A percentile compares a stretch with the other conserved stretches of the same genome.
These are phyloP conservation scores for Dovyalis caffra DNA, from an alignment of 345 rosid species.

Conservation along the genomic window DNA sequence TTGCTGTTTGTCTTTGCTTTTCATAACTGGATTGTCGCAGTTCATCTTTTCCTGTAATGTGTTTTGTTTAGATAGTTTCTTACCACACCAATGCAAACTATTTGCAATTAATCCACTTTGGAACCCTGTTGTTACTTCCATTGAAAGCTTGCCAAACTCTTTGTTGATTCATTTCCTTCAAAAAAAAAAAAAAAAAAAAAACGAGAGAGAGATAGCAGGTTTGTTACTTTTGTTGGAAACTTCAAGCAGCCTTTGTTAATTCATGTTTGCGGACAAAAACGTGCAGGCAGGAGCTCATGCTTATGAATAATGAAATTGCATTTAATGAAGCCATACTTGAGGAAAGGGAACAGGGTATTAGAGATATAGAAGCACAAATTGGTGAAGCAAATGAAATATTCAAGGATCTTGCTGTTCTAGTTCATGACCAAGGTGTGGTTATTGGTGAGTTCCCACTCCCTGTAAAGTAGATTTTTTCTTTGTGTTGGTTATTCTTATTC, in stretches of 20 bases:
- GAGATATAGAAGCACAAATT: slow-evolving; percentile 59
- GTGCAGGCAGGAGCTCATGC: slow-evolving; percentile 51
- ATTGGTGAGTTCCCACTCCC: slow-evolving; percentile 44
- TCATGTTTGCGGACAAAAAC: background rate
- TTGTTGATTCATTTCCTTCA: no score
- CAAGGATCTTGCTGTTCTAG: slow-evolving; percentile 69
- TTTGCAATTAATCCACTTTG: background rate
- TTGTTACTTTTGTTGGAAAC: slow-evolving; percentile 9
- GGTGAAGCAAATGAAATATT: slow-evolving; percentile 67
- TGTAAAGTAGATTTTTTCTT: background rate
- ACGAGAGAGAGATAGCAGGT: no score
- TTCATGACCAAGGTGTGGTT: slow-evolving; percentile 65
- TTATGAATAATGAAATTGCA: slow-evolving; percentile 59
- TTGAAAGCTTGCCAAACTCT: no score
- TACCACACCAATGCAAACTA: no score
- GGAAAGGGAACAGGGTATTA: slow-evolving; percentile 64
- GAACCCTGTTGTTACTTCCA: no score
- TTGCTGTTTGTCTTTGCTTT: background rate
- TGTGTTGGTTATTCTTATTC: slow-evolving; percentile 4
- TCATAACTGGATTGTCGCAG: background rate
- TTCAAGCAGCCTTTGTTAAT: background rate
- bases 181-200: no score
- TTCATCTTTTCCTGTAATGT: background rate
- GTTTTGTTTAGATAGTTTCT: background rate
- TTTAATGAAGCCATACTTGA: slow-evolving; percentile 74